Evolutionary conservation across 2,329 filamentous ascomycete genomes (phyloP).

Genomic region (Xylogone sp.): DNA sequence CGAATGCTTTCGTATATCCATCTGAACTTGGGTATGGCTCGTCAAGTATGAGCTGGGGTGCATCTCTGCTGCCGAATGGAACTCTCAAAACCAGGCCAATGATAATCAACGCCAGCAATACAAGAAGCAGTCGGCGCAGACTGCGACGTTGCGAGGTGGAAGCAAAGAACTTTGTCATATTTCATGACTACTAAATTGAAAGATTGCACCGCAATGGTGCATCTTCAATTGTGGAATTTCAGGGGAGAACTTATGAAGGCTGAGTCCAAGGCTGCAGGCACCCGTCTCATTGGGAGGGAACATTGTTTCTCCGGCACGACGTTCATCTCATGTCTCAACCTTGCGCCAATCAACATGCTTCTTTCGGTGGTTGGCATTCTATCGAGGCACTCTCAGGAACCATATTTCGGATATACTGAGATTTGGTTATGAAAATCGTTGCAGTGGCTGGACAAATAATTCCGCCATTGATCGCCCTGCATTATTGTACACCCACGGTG

Average conservation of each 20-base stretch:
- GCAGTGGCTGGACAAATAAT: too few species aligned
- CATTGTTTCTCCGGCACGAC: background rate
- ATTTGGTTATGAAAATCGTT: too few species aligned
- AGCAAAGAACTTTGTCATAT: background rate
- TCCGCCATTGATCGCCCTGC: too few species aligned
- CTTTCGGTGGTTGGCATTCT: too few species aligned
- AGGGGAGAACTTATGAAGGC: background rate
- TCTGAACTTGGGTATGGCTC: background rate
- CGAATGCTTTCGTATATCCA: conserved; percentile 14
- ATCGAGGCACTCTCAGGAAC: too few species aligned
- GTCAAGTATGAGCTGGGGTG: background rate
- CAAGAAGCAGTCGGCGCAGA: conserved; percentile 35
- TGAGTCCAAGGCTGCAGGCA: too few species aligned
- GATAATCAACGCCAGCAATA: conserved; percentile 57
- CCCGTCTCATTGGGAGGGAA: background rate
- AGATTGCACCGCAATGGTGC: background rate
- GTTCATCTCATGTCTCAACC: too few species aligned
- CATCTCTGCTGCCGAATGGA: background rate
- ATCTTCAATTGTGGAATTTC: background rate
- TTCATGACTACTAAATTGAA: background rate
- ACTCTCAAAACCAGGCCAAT: conserved; percentile 54
- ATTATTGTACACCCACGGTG: too few species aligned
- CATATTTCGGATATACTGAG: too few species aligned
- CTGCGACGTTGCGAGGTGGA: background rate
- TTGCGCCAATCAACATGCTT: too few species aligned